A percentile compares a stretch with the other conserved stretches of the same genome.
Evolutionary conservation across 1,284 basidiomycete species (phyloP).

Genomic region (Meripilus lineatus): DNA sequence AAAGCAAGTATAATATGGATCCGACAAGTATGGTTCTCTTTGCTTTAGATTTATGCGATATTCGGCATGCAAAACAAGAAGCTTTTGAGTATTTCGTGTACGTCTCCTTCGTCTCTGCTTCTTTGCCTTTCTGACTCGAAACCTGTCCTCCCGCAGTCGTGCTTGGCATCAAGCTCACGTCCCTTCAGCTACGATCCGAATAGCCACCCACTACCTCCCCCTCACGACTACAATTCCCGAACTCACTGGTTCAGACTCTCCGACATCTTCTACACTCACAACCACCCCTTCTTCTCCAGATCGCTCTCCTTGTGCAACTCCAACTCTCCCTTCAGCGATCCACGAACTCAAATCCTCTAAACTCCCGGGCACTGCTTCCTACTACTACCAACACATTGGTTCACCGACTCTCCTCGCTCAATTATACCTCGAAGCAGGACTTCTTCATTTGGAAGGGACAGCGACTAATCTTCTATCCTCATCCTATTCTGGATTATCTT

Average conservation of each 20-base stretch:
- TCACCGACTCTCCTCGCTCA: slow-evolving; percentile 58
- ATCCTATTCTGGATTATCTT: slow-evolving; percentile 68
- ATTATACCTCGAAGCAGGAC: slow-evolving; percentile 69
- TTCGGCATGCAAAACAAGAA: slow-evolving; percentile 63
- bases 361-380: slow-evolving; percentile 47
- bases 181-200: slow-evolving; percentile 68
- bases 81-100: slow-evolving; percentile 79
- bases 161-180: slow-evolving; percentile 74
- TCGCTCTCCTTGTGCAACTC: slow-evolving; percentile 15
- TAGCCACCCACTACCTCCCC: slow-evolving; percentile 66
- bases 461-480: slow-evolving; percentile 62
- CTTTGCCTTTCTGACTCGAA: slow-evolving; percentile 3
- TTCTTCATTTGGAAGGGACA: slow-evolving; percentile 71
- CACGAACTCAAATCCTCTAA: background rate
- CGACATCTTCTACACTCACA: slow-evolving; percentile 3
- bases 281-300: slow-evolving; percentile 15
- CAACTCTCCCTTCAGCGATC: slow-evolving; percentile 6
- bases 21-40: slow-evolving; percentile 70
- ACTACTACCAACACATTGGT: slow-evolving; percentile 62
- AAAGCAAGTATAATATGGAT: slow-evolving; percentile 74
- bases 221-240: slow-evolving; percentile 30
- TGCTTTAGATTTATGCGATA: slow-evolving; percentile 65
- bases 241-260: background rate
- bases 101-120: slow-evolving; percentile 25
- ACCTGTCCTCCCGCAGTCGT: slow-evolving; percentile 43